Evolutionary conservation across 176 grass and related monocot species (phyloP).

Genomic region (Alloteropsis semialata): DNA sequence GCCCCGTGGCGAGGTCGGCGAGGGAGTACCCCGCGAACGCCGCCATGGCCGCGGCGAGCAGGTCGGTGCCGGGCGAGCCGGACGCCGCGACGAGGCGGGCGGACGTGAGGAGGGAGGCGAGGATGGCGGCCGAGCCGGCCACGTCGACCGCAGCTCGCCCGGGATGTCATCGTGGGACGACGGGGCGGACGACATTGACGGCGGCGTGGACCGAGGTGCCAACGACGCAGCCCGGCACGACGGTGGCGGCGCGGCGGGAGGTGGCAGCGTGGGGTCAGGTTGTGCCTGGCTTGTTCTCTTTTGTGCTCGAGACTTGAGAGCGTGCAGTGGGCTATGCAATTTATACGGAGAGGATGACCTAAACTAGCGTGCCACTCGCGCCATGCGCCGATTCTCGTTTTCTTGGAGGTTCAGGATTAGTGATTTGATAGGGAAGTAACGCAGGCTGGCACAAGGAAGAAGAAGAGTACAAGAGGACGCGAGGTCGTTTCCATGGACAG

Average conservation of each 20-base stretch:
- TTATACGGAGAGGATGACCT: neutral
- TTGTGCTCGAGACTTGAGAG: neutral
- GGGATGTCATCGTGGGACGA: neutral
- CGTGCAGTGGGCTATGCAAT: neutral
- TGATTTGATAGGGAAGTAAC: no score
- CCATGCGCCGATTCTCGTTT: no score
- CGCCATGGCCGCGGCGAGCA: neutral
- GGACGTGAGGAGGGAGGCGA: neutral
- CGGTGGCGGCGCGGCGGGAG: neutral
- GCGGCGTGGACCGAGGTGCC: neutral
- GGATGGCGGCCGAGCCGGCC: constrained; percentile 11
- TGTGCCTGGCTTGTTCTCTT: neutral
- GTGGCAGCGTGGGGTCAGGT: neutral
- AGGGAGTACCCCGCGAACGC: constrained; percentile 45
- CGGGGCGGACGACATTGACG: neutral
- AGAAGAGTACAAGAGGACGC: no score
- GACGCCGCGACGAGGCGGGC: neutral
- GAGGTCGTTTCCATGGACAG: no score
- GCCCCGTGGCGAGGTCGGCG: constrained; percentile 61
- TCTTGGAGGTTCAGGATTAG: no score
- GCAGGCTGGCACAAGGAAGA: no score
- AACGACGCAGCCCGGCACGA: neutral
- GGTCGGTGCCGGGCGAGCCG: constrained; percentile 31
- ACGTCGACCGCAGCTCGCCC: constrained; percentile 55
- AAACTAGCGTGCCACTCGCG: no score